phyloP scores from a whole-genome alignment of 169 alveolate genomes.

The Cryptosporidium muris region DNA sequence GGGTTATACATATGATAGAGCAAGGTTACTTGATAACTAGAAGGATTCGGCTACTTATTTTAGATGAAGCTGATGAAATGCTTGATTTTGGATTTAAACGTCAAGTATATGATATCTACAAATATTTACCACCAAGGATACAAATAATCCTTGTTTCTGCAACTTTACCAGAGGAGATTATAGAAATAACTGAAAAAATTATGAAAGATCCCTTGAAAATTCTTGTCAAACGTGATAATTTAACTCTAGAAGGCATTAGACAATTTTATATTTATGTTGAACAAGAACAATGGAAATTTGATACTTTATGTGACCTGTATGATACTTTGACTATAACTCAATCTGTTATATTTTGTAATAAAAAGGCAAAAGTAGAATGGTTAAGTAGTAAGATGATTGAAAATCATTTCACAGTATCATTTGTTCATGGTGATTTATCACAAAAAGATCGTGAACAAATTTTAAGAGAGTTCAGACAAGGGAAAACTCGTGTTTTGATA shows the following conservation, averaged over 20 bases:
- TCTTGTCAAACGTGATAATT: constrained; percentile 97
- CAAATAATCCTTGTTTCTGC: constrained; percentile 98
- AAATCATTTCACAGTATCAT: constrained; percentile 94
- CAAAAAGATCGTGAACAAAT: constrained; percentile 96
- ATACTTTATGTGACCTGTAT: constrained; percentile 96
- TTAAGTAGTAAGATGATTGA: constrained; percentile 97
- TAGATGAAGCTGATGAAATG: constrained; percentile 99
- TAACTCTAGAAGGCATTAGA: constrained; percentile 97
- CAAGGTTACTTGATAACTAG: constrained; percentile 94
- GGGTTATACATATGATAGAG: constrained; percentile 97
- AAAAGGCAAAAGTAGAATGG: constrained; percentile 95
- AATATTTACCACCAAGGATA: constrained; percentile 94
- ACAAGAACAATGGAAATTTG: constrained; percentile 99
- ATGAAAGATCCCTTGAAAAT: constrained; percentile 98
- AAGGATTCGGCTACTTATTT: constrained; percentile 92
- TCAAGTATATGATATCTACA: constrained; percentile 96
- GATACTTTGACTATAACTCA: constrained; percentile 97
- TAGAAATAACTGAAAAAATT: constrained; percentile 96
- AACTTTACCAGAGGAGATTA: constrained; percentile 97
- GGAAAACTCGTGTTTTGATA: constrained; percentile 94
- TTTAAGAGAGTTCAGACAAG: constrained; percentile 96
- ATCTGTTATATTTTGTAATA: constrained; percentile 98
- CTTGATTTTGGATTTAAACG: constrained; percentile 95
- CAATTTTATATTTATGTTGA: constrained; percentile 97
- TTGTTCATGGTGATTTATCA: constrained; percentile 98